These are phyloP conservation scores for Fusarium sp. DNA, from an alignment of 2,329 filamentous ascomycete species.

Conservation along the genomic window DNA sequence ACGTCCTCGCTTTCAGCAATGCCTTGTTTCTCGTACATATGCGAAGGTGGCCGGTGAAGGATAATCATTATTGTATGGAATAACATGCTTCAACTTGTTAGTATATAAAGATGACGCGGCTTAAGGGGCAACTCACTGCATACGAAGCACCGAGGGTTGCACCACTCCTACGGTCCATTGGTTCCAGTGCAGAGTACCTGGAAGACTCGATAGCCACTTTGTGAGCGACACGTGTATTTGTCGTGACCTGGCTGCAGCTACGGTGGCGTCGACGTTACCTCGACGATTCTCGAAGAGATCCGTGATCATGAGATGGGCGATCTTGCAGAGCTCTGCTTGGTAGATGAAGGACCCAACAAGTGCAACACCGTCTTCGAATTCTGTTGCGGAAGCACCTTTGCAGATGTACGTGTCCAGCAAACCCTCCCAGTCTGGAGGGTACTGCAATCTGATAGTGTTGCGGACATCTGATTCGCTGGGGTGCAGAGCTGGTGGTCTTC, in stretches of 20 bases:
- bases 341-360: conserved; percentile 57
- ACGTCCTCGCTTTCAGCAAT: conserved; percentile 55
- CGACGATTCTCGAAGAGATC: conserved; percentile 59
- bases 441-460: conserved; percentile 57
- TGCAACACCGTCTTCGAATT: conserved; percentile 56
- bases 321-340: conserved; percentile 57
- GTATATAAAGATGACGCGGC: background rate
- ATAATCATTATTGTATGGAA: conserved; percentile 62
- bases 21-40: conserved; percentile 51
- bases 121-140: conserved; percentile 49
- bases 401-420: conserved; percentile 58
- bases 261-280: conserved; percentile 50
- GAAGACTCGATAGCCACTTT: conserved; percentile 56
- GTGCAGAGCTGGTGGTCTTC: conserved; percentile 58
- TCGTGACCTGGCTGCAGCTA: conserved; percentile 53
- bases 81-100: conserved; percentile 48
- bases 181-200: conserved; percentile 59
- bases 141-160: conserved; percentile 55
- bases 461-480: conserved; percentile 59
- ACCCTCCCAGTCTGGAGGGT: conserved; percentile 57
- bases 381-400: conserved; percentile 53
- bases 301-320: conserved; percentile 58
- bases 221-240: conserved; percentile 57
- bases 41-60: conserved; percentile 57
- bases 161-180: conserved; percentile 59